Evolutionary conservation across 2,329 filamentous ascomycete genomes (phyloP), one percentile per base, ranked within the genome.

Genomic region (Colletotrichum coccodes): DNA sequence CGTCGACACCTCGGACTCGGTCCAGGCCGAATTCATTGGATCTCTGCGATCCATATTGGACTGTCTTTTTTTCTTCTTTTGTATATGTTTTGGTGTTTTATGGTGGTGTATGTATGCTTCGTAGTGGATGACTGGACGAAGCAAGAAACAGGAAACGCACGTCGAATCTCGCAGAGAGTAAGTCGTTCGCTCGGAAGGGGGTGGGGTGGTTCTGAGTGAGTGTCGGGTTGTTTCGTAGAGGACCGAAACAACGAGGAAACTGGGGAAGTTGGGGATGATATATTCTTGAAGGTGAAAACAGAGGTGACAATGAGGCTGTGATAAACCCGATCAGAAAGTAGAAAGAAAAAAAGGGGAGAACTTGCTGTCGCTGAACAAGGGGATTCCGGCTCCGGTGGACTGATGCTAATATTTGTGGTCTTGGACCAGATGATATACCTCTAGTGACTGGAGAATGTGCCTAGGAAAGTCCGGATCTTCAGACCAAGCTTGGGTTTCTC

Each of bases 341-440:
- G 18, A 38, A 38, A 36, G 12, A 28, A 16, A 21, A 16, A 60
- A 36, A 40, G 21, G 28, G 32, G 23, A 11, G 23, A 40, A 69
- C 40, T 38, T 56, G 62, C 40, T 56, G 42, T 54, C 56, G 49
- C 28, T 66, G 61, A 54, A 65, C 66, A 66, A 66, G 66, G 61
- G 61, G 66, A 66, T 57, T 69, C 66, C 66, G 46, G 66, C 61
- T 69, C 66, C 66, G 40, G 49, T 57, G 66, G 40, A 23, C 30
- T 42, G 49, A 60, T 34, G 30, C 30, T 60, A 50, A 54, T 21
- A 60, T 54, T 60, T 42, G 61, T 23, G 62, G 66, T 52, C 66
- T 57, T 57, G 66, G 61, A 66, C 61, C 32, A 28, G 66, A 69
- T 69, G 66, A 69, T 69, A 69, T 66, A 60, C 60, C 54, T 59